A percentile compares a stretch with the other conserved stretches of the same genome.
Conservation (phyloP, 768 basidiomycete species). For the Phylloporus sp. region DNA sequence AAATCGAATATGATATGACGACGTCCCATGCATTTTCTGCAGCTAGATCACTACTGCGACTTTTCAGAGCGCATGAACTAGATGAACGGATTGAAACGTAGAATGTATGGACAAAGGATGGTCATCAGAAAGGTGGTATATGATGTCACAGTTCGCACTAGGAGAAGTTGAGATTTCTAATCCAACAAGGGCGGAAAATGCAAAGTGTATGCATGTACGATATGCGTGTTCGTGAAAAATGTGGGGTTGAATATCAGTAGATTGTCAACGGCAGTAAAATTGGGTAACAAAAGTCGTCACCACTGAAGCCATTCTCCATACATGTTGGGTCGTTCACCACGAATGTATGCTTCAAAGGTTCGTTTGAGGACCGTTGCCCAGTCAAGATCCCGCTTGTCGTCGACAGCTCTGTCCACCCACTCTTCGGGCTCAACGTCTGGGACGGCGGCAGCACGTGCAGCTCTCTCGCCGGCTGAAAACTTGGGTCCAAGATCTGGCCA, state of each 20-base stretch:
- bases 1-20: constrained; percentile 24
- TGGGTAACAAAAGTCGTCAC: constrained; percentile 34
- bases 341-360: constrained; percentile 88
- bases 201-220: constrained; percentile 24
- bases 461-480: constrained; percentile 71
- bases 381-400: constrained; percentile 76
- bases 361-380: constrained; percentile 96
- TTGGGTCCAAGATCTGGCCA: constrained; percentile 88
- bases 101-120: constrained; percentile 23
- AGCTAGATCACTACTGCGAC: constrained; percentile 10
- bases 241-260: constrained; percentile 26
- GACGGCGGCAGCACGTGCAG: constrained; percentile 46
- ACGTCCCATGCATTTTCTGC: constrained; percentile 17
- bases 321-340: constrained; percentile 91
- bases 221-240: constrained; percentile 27
- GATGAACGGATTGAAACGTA: constrained; percentile 16
- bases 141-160: constrained; percentile 25
- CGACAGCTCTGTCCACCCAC: constrained; percentile 41
- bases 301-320: constrained; percentile 79
- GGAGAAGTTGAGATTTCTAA: constrained; percentile 23
- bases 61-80: constrained; percentile 10
- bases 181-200: constrained; percentile 29
- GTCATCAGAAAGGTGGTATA: constrained; percentile 29
- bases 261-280: constrained; percentile 21
- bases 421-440: constrained; percentile 31